Percentiles rank a stretch among this genome's conserved stretches.
Evolutionary conservation across 768 basidiomycete species (phyloP).

Genomic region (Lactarius evosmus): DNA sequence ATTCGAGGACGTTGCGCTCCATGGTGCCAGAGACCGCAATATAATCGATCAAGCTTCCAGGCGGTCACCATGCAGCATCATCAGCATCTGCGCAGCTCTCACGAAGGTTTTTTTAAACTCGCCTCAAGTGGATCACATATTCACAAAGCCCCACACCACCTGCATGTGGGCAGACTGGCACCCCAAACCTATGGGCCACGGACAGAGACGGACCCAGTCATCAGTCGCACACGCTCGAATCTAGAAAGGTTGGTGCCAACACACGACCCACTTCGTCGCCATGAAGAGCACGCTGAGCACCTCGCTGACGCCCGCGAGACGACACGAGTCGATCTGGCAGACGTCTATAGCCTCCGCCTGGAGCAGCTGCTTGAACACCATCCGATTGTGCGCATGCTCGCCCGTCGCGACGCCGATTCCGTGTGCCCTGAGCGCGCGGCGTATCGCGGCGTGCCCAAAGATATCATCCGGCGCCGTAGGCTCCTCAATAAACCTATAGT

Average conservation of each 20-base stretch:
- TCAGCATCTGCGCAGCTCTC: background rate
- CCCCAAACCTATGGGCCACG: conserved; percentile 55
- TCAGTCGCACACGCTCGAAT: background rate
- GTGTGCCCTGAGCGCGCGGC: conserved; percentile 70
- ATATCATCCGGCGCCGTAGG: conserved; percentile 92
- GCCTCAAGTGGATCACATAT: conserved; percentile 84
- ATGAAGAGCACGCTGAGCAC: conserved; percentile 87
- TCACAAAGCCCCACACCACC: conserved; percentile 94
- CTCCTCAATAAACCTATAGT: conserved; percentile 85
- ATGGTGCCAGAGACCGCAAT: conserved; percentile 87
- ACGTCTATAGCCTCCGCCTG: conserved; percentile 93
- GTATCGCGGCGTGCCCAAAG: conserved; percentile 77
- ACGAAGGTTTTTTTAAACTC: too few relatives aligned
- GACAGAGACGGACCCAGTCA: too few relatives aligned
- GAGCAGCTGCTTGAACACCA: conserved; percentile 93
- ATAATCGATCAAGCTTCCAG: conserved; percentile 80
- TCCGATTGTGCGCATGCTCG: conserved; percentile 92
- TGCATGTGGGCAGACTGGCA: conserved; percentile 90
- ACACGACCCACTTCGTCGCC: conserved; percentile 64
- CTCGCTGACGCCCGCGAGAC: conserved; percentile 90
- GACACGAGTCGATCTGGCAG: conserved; percentile 91
- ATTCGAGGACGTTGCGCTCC: conserved; percentile 93
- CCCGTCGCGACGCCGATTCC: conserved; percentile 92
- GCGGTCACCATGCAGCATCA: background rate
- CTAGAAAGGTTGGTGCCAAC: background rate